These are phyloP conservation scores for Verticillium tricorpus DNA, from an alignment of 2,329 filamentous ascomycete species.

Conservation along the genomic window DNA sequence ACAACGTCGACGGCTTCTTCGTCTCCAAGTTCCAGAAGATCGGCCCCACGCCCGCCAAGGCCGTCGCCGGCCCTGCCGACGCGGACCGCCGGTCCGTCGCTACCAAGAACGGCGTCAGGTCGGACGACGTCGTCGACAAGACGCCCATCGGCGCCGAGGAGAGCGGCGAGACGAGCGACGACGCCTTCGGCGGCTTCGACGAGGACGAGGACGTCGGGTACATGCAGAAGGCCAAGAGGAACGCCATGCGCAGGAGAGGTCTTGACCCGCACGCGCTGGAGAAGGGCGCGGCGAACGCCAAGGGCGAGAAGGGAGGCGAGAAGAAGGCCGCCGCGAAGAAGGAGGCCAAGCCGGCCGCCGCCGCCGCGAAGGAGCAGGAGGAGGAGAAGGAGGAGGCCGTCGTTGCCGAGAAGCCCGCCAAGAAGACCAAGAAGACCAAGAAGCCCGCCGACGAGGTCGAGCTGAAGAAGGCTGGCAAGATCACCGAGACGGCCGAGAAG, in stretches of 20 bases:
- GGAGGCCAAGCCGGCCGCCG: conserved; percentile 6
- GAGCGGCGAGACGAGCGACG: conserved; percentile 28
- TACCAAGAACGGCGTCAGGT: conserved; percentile 13
- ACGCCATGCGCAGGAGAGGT: conserved; percentile 68
- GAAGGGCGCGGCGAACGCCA: conserved; percentile 11
- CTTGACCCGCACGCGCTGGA: conserved; percentile 60
- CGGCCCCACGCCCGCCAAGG: conserved; percentile 64
- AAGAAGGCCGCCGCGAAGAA: conserved; percentile 5
- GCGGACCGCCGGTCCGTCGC: conserved; percentile 20
- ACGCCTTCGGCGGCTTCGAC: conserved; percentile 68
- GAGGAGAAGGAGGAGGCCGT: conserved; percentile 6
- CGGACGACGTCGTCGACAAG: conserved; percentile 57
- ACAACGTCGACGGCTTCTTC: conserved; percentile 98
- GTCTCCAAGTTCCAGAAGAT: conserved; percentile 97
- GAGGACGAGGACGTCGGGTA: conserved; percentile 68
- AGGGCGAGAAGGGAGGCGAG: conserved; percentile 1
- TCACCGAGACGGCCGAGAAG: conserved; percentile 8
- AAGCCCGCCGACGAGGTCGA: conserved; percentile 1
- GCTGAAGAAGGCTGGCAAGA: conserved; percentile 7
- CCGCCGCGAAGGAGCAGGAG: conserved; percentile 2
- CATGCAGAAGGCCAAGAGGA: conserved; percentile 69
- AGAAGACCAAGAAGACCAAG: conserved; percentile 9
- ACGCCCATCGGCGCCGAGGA: conserved; percentile 55
- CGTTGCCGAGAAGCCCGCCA: conserved; percentile 11
- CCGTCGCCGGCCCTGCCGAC: conserved; percentile 30